Conservation (phyloP, 805 yeast species). For the Monosporozyma unispora region DNA sequence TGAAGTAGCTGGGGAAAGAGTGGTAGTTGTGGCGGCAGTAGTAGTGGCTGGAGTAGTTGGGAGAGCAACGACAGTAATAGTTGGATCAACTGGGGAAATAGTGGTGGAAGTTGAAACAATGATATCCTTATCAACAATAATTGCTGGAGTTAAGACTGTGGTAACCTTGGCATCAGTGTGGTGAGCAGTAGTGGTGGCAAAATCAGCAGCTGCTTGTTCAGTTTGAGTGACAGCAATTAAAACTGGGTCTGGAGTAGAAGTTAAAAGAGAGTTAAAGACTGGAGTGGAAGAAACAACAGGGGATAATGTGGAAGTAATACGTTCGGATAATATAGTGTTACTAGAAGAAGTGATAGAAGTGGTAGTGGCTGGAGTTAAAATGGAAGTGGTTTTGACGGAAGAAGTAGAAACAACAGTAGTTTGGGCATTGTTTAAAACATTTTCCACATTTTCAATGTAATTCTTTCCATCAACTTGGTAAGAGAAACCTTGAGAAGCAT, state of each 20-base stretch:
- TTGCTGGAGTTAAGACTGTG: conserved; percentile 6
- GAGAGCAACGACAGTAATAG: not conserved
- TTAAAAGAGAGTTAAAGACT: not conserved
- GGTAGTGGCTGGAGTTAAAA: conserved; percentile 5
- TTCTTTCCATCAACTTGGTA: conserved; percentile 36
- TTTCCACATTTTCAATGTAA: conserved; percentile 38
- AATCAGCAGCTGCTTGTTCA: not conserved
- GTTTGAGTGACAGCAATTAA: conserved; percentile 3
- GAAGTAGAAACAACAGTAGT: conserved; percentile 10
- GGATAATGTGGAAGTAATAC: conserved; percentile 2
- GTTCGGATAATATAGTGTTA: not conserved
- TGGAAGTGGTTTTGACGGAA: conserved; percentile 9
- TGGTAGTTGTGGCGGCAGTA: not conserved
- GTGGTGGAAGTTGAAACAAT: conserved; percentile 1
- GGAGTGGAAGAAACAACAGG: conserved; percentile 7
- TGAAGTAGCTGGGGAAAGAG: not conserved
- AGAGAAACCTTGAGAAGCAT: conserved; percentile 65
- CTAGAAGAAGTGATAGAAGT: not conserved
- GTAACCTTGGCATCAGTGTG: not conserved
- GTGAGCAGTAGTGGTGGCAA: not conserved
- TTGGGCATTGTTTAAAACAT: conserved; percentile 27
- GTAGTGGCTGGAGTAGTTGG: conserved; percentile 2
- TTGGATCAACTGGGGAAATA: not conserved
- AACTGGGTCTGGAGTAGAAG: not conserved
- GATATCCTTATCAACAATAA: not conserved